phyloP scores from a whole-genome alignment of 1,284 basidiomycete species.

The Abortiporus biennis region DNA sequence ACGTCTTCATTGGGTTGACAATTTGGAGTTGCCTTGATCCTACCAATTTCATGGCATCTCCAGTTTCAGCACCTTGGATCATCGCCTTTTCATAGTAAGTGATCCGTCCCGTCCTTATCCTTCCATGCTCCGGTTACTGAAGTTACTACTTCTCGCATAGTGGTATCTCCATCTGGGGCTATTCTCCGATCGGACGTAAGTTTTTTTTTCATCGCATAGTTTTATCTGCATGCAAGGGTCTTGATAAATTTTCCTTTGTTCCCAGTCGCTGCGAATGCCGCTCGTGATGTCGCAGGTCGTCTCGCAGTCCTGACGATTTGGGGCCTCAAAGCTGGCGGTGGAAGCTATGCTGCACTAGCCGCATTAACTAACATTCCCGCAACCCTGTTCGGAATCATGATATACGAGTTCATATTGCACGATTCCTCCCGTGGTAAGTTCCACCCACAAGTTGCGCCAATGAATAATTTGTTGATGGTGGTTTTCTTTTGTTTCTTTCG shows the following conservation, averaged over 20 bases:
- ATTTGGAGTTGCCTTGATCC: conserved; percentile 59
- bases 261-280: conserved; percentile 52
- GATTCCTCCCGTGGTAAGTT: conserved; percentile 45
- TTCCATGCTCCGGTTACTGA: too few species aligned
- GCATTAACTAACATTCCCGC: conserved; percentile 64
- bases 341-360: conserved; percentile 55
- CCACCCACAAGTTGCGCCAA: neutral
- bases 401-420: conserved; percentile 53
- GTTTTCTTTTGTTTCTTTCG: neutral
- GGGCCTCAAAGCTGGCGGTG: conserved; percentile 47
- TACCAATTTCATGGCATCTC: conserved; percentile 54
- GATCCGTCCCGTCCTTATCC: conserved; percentile 8
- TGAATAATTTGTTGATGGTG: neutral
- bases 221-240: neutral
- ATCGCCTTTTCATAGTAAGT: conserved; percentile 51
- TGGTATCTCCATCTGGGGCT: conserved; percentile 47
- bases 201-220: neutral
- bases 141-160: conserved; percentile 24
- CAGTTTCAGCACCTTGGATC: conserved; percentile 43
- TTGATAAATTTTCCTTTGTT: neutral
- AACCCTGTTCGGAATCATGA: conserved; percentile 41
- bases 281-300: conserved; percentile 62
- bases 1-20: conserved; percentile 54
- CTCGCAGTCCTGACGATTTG: conserved; percentile 53
- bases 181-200: conserved; percentile 11